Base-by-base conservation (phyloP, 2,329 filamentous ascomycete genomes). In the Grosmannia clavigera region DNA sequence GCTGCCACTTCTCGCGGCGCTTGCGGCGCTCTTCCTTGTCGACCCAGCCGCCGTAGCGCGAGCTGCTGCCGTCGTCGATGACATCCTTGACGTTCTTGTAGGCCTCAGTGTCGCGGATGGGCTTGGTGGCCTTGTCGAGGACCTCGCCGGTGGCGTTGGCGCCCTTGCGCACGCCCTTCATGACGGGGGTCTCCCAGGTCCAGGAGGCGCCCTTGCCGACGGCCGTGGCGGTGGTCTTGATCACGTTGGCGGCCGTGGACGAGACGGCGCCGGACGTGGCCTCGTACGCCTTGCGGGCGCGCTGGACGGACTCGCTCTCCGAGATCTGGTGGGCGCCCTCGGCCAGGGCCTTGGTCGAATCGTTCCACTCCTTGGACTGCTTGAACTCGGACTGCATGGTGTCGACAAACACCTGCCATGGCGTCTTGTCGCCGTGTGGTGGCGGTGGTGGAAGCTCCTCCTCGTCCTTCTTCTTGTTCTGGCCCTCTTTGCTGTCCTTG, bases 311-410 rank as follows among this genome's bases (percentile, higher is more conserved):
- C 70, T 96, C 92, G 69, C 91, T 96, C 75, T 97, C 92, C 38
- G 86, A 86, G 70, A 99, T 94, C 68, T 96, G 86, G 70, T 96
- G 87, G 22, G 92, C 90, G 6, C 88, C 89, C 56, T 89, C 90
- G 22, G 90, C 88, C 51, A 99, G 82, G 65, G 94, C 90, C 77
- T 99, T 97, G 51, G 92, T 99, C 52, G 90, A 95, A 70, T 99
- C 94, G 70, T 99, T 96, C 94, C 94, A 99, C 73, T 99, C 94
- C 71, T 97, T 96, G 19, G 92, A 97, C 58, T 90, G 88, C 73
- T 96, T 91, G 76, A 99, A 95, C 74, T 99, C 94, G 61, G 80
- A 81, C 72, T 90, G 84, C 74, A 99, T 83, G n/a, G 94, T 99
- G 70, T 99, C 94, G 69, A 90, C 90, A 77, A 99, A 99, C 38